These are phyloP conservation scores for Hordeum vulgare DNA, from an alignment of 176 grass and related monocot species.

Conservation along the genomic window DNA sequence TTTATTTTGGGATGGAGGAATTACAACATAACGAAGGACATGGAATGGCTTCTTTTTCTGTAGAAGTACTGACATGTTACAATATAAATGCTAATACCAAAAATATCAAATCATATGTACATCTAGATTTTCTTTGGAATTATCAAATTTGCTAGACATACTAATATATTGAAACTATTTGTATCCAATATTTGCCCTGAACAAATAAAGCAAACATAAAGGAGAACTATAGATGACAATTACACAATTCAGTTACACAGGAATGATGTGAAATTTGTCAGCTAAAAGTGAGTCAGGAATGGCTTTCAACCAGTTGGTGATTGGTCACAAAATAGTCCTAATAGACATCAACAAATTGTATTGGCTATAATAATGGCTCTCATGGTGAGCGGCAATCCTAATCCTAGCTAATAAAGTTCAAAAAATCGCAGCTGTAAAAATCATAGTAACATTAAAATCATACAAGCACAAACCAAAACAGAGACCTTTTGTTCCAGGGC, in stretches of 20 bases:
- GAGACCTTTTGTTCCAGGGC: neutral
- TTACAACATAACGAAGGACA: neutral
- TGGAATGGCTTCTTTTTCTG: neutral
- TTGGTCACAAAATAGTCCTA: neutral
- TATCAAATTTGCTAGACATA: neutral
- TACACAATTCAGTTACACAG: neutral
- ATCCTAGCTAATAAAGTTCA: neutral
- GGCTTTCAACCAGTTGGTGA: neutral
- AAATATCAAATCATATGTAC: neutral
- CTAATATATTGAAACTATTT: neutral
- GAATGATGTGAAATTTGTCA: neutral
- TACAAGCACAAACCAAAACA: neutral
- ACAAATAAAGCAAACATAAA: neutral
- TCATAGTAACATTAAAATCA: conserved; percentile 12
- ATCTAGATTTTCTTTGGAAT: neutral
- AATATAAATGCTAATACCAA: neutral
- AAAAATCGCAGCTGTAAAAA: neutral
- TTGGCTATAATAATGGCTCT: neutral
- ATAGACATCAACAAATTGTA: neutral
- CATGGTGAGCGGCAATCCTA: neutral
- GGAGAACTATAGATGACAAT: neutral
- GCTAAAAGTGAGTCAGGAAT: neutral
- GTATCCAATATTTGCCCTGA: neutral
- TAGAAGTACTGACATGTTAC: neutral
- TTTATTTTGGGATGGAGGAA: too few species aligned